Base-by-base conservation (phyloP, 148 eudicot species). In the Beta vulgaris region DNA sequence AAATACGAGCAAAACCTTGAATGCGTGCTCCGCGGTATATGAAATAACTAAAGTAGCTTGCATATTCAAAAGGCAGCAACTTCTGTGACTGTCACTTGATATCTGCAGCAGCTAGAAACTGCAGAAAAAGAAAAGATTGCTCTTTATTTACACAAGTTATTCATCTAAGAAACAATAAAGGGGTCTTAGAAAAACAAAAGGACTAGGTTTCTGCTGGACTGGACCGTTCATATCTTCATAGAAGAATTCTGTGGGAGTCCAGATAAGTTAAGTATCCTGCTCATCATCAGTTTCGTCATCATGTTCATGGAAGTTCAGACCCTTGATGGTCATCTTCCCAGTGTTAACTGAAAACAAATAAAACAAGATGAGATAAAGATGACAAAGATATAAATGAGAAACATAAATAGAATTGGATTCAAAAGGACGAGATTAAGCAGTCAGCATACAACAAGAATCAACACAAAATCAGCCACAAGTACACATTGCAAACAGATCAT, bases 311-410 rank as follows among this genome's bases (percentile, higher is more conserved):
- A 90, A 90, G 32, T 84, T 85, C 83, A 91, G 76, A 58, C 98
- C 97, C 39, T 58, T 74, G 61, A 94, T 90, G 34, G 82, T 87
- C 98, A 91, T 94, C 61, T 62, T 85, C 73, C 98, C 97, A 23
- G 91, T 77, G 79, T 94, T 94, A 74, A 94, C 98, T 91, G 95
- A 82, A 35, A 79, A 49, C 60, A 31, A 74, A 19, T 31, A 54
- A 54, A 68, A 23, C 71, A 51, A n/a, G 8, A 19, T 21, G 9
- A 15, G 61, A 32, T 9, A 57, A 18, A 57, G 12, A 7, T 57
- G 61, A 57, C 31, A 57, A 53, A 8, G 61, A 11, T 26, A 7
- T 26, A 7, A 32, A 13, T 57, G 31, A 21, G 11, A 15, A 4
- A 26, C 26, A 57, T 13, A 57, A 32, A 15, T n/a, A 10, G n/a